Evolutionary conservation across 2,329 filamentous ascomycete genomes (phyloP).

Genomic region (Phialophora chinensis): DNA sequence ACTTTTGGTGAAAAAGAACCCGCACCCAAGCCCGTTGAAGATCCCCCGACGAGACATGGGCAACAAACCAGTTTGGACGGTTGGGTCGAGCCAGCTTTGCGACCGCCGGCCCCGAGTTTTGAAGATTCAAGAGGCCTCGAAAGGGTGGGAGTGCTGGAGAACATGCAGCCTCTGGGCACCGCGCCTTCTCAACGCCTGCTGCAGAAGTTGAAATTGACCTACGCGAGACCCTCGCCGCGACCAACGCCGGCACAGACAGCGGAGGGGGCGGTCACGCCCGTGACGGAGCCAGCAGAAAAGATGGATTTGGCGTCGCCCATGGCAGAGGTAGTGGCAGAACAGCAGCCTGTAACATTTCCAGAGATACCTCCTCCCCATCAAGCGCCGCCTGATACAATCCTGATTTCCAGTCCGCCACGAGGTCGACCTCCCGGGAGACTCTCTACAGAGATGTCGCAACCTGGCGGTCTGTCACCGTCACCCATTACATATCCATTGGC

Average conservation of each 20-base stretch:
- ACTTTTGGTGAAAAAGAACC: constrained; percentile 36
- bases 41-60: constrained; percentile 31
- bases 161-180: constrained; percentile 81
- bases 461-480: constrained; percentile 27
- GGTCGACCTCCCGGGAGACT: constrained; percentile 38
- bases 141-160: constrained; percentile 76
- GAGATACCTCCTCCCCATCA: constrained; percentile 23
- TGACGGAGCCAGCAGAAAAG: constrained; percentile 33
- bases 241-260: constrained; percentile 31
- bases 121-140: constrained; percentile 76
- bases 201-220: constrained; percentile 54
- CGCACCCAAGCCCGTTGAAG: constrained; percentile 34
- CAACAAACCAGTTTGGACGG: constrained; percentile 43
- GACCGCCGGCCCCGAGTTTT: constrained; percentile 68
- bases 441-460: constrained; percentile 34
- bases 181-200: constrained; percentile 69
- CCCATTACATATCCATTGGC: constrained; percentile 28
- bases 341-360: constrained; percentile 27
- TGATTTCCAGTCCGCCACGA: constrained; percentile 39
- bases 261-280: constrained; percentile 31
- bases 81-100: constrained; percentile 65
- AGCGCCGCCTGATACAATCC: constrained; percentile 27
- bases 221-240: constrained; percentile 34
- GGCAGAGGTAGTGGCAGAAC: constrained; percentile 14
- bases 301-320: constrained; percentile 32